A percentile compares a stretch with the other conserved stretches of the same genome.
Evolutionary conservation across 106 monocot genomes (phyloP).

Genomic region (Alisma plantagoaquatica): DNA sequence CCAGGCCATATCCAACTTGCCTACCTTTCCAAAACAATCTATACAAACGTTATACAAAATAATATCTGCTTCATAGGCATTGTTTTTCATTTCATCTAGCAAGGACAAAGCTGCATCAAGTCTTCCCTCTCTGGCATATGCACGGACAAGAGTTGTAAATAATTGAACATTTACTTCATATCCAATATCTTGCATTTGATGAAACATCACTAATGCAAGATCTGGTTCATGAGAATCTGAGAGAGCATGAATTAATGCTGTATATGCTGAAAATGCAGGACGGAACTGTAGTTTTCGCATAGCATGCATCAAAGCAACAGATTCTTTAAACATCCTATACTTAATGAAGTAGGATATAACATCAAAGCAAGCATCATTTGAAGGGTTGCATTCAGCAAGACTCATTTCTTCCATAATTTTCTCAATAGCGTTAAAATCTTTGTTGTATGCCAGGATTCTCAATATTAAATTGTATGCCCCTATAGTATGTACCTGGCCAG

Average conservation of each 20-base stretch:
- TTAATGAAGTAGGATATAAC: constrained; percentile 43
- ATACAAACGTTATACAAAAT: constrained; percentile 95
- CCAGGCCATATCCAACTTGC: constrained; percentile 98
- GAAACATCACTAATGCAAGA: constrained; percentile 62
- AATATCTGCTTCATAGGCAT: constrained; percentile 62
- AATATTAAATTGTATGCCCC: constrained; percentile 69
- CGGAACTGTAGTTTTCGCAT: constrained; percentile 77
- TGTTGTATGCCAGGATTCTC: constrained; percentile 33
- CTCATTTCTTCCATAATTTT: constrained; percentile 81
- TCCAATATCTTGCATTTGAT: constrained; percentile 95
- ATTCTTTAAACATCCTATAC: constrained; percentile 44
- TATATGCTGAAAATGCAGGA: constrained; percentile 93
- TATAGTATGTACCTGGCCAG: constrained; percentile 26
- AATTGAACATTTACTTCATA: constrained; percentile 77
- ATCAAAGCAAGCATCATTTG: constrained; percentile 44
- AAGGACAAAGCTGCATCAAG: constrained; percentile 67
- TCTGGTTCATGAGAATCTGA: constrained; percentile 66
- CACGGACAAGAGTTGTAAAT: constrained; percentile 87
- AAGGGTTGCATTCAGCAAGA: constrained; percentile 50
- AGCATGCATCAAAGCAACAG: constrained; percentile 32
- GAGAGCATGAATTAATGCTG: constrained; percentile 67
- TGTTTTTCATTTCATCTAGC: constrained; percentile 86
- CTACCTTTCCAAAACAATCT: constrained; percentile 90
- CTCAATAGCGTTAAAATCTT: constrained; percentile 39
- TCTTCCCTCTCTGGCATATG: constrained; percentile 60